Conservation (phyloP, 2,329 filamentous ascomycete species). For the Chalaropsis ovoidea region DNA sequence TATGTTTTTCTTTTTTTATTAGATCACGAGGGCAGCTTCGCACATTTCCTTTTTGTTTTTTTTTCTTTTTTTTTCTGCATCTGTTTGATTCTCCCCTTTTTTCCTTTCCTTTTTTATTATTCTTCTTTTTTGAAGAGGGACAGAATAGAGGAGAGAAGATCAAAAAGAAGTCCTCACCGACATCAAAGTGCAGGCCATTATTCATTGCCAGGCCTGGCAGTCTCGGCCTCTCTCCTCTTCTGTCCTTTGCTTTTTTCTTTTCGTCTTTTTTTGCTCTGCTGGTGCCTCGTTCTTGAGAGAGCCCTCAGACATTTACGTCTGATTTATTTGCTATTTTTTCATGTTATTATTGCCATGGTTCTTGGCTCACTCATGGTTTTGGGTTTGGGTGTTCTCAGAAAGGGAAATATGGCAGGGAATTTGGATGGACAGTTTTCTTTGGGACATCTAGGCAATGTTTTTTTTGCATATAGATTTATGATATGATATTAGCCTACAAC, state of each 20-base stretch:
- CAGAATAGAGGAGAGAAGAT: background rate
- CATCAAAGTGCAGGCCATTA: background rate
- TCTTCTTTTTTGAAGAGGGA: background rate
- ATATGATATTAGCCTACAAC: constrained; percentile 14
- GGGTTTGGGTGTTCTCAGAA: background rate
- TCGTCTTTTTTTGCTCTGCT: background rate
- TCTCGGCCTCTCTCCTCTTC: constrained; percentile 8
- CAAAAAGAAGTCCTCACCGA: background rate
- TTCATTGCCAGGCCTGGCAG: background rate
- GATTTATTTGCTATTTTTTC: constrained; percentile 2
- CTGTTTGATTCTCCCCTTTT: background rate
- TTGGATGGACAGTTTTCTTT: constrained; percentile 11
- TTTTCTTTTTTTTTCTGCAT: constrained; percentile 5
- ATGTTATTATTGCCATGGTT: background rate
- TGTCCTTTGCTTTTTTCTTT: constrained; percentile 1
- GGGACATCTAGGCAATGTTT: constrained; percentile 13
- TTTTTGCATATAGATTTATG: constrained; percentile 18
- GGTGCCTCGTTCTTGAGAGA: background rate
- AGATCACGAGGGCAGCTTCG: constrained; percentile 14
- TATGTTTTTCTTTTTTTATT: constrained; percentile 10
- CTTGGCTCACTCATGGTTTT: background rate
- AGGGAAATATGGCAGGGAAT: constrained; percentile 6
- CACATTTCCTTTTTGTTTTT: background rate
- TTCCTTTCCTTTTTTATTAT: background rate
- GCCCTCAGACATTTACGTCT: background rate